Conservation (phyloP, 176 grass and related monocot genomes). For the Avena eriantha region DNA sequence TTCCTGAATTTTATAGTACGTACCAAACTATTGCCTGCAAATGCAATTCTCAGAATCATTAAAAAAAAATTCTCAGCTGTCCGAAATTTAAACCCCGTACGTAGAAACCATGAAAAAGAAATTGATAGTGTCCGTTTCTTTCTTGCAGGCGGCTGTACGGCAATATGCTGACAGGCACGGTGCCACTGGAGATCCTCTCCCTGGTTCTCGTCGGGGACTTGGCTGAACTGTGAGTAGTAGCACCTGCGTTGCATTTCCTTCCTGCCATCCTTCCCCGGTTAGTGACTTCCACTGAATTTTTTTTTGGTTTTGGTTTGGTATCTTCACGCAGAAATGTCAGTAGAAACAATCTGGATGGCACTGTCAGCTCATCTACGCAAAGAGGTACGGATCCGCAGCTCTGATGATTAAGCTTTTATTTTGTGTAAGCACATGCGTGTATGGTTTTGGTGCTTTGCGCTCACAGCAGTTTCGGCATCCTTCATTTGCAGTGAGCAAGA, state of each 20-base stretch:
- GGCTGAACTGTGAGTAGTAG: conserved; percentile 41
- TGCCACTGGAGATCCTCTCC: conserved; percentile 41
- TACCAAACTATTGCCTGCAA: neutral
- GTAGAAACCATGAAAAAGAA: neutral
- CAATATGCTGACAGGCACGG: conserved; percentile 24
- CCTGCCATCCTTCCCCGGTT: neutral
- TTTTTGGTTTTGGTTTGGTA: too few species aligned
- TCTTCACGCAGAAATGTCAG: conserved; percentile 46
- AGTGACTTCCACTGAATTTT: neutral
- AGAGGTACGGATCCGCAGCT: conserved; percentile 42
- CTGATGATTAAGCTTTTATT: neutral
- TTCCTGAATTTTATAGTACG: neutral
- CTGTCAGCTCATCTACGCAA: conserved; percentile 22
- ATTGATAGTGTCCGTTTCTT: neutral
- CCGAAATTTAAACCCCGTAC: too few species aligned
- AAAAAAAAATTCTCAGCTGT: neutral
- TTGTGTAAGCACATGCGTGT: neutral
- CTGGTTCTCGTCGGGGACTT: conserved; percentile 36
- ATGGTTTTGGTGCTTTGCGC: neutral
- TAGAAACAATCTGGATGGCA: conserved; percentile 35
- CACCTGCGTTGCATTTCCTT: neutral
- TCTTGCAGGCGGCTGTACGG: conserved; percentile 27
- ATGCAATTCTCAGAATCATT: neutral
- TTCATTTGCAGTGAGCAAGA: conserved; percentile 16
- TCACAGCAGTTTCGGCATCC: neutral